These are phyloP conservation scores for Domatiomyces globalis DNA, from an alignment of 2,329 filamentous ascomycete species.

Conservation along the genomic window DNA sequence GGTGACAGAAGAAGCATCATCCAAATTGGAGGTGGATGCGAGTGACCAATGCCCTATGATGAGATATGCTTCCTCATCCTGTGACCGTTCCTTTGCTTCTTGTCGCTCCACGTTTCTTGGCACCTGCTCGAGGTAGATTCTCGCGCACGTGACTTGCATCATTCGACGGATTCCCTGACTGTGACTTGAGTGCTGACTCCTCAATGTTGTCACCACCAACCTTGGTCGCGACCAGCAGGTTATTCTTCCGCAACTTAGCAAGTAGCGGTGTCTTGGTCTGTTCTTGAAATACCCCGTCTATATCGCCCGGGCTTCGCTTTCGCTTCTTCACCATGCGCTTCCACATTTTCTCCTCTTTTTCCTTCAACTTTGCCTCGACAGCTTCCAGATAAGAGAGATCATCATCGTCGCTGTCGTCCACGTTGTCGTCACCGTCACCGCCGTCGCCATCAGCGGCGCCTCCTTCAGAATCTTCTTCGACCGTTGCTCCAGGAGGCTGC, in stretches of 20 bases:
- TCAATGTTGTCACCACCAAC: background rate
- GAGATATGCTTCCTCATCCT: background rate
- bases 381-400: slow-evolving; percentile 21
- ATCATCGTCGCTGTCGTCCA: background rate
- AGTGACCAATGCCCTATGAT: background rate
- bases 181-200: no score
- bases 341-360: slow-evolving; percentile 26
- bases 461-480: background rate
- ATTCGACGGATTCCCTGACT: background rate
- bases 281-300: background rate
- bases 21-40: no score
- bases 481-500: background rate
- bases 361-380: slow-evolving; percentile 30
- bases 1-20: background rate
- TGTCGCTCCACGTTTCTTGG: background rate
- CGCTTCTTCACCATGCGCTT: background rate
- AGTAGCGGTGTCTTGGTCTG: background rate
- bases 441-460: background rate
- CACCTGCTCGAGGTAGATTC: background rate
- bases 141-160: background rate
- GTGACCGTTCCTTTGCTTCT: background rate
- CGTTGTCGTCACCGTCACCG: no score
- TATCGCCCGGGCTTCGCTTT: background rate
- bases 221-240: background rate
- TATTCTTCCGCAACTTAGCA: background rate